These are phyloP conservation scores for Leccinum fibrillosum DNA, from an alignment of 768 basidiomycete species.

Conservation along the genomic window DNA sequence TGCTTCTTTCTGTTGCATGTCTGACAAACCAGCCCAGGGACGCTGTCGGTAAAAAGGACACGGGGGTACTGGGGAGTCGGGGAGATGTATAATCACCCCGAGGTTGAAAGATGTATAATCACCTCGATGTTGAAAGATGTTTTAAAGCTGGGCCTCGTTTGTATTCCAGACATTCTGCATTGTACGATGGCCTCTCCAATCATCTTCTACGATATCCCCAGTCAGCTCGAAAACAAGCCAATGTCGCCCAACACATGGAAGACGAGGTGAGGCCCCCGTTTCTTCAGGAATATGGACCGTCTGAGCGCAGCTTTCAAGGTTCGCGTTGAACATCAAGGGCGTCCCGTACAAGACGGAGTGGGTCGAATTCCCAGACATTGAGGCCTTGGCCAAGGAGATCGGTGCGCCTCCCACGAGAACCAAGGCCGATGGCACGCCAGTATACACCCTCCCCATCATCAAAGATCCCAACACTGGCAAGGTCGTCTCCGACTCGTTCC, in stretches of 20 bases:
- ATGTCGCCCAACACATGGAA: conserved; percentile 47
- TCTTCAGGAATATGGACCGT: not conserved
- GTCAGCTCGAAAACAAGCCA: conserved; percentile 17
- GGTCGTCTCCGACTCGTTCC: conserved; percentile 16
- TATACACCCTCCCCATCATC: conserved; percentile 42
- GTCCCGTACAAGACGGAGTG: conserved; percentile 41
- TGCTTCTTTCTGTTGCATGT: not conserved
- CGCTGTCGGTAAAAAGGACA: conserved; percentile 4
- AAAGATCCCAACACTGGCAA: conserved; percentile 36
- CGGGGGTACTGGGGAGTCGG: not conserved
- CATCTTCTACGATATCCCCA: conserved; percentile 48
- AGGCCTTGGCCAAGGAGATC: conserved; percentile 29
- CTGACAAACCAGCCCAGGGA: not conserved
- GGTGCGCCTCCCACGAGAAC: conserved; percentile 32
- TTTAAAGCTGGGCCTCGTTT: too few relatives aligned
- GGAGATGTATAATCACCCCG: not conserved
- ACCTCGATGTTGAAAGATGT: too few relatives aligned
- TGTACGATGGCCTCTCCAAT: conserved; percentile 27
- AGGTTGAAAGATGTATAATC: too few relatives aligned
- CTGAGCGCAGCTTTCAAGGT: conserved; percentile 19
- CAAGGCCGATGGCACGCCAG: conserved; percentile 29
- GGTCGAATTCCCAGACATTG: conserved; percentile 44
- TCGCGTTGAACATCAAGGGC: conserved; percentile 39
- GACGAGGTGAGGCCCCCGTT: conserved; percentile 30
- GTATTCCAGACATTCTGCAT: not conserved